Base-by-base conservation (phyloP, 2,329 filamentous ascomycete genomes). In the Xylaria hypoxylon region DNA sequence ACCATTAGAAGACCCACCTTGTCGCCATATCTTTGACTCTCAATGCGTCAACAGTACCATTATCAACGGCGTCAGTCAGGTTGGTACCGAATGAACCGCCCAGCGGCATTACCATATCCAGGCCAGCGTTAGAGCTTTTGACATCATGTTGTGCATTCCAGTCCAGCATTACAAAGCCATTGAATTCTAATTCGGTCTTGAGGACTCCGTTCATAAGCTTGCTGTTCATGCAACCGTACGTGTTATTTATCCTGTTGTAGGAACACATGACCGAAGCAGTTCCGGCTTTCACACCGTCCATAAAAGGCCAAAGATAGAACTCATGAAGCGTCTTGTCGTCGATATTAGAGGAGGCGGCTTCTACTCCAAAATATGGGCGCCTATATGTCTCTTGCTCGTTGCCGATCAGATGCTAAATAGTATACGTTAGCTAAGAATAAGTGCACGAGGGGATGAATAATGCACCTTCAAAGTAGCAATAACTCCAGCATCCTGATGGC, bases 1-100 rank as follows among this genome's bases (percentile, higher is more conserved):
- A 48, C 83, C 74, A 65, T 80, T 74, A 33, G 88, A 81, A 59
- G 86, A 78, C 65, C 68, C 88, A 83, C 68, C 93, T 89, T 10
- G 89, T 90, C 0, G 87, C 91, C 88, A 95, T 95, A 77, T 97
- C 93, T 61, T 92, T 89, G 1, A 96, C 75, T 28, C 93, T 85
- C 75, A 85, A 89, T 70, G 90, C 87, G 0, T 87, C 86, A 8
- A 96, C 82, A 0, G 90, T 92, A 3, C 92, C 92, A 72, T 96
- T 96, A 33, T 87, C 80, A n/a, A 96, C 88, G 0, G 91, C 91
- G 64, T 91, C 82, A 0, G 90, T 91, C 64, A 96, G 79, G 75
- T 94, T 94, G 7, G 79, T 72, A 0, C 92, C 92, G 79, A 83
- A 86, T 1, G 88, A 83, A 0, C 83, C 84, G 3, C 75, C 78